A percentile compares a stretch with the other conserved stretches of the same genome.
These are phyloP conservation scores for Daucus carota DNA, from an alignment of 129 eudicot genomes.

Conservation along the genomic window DNA sequence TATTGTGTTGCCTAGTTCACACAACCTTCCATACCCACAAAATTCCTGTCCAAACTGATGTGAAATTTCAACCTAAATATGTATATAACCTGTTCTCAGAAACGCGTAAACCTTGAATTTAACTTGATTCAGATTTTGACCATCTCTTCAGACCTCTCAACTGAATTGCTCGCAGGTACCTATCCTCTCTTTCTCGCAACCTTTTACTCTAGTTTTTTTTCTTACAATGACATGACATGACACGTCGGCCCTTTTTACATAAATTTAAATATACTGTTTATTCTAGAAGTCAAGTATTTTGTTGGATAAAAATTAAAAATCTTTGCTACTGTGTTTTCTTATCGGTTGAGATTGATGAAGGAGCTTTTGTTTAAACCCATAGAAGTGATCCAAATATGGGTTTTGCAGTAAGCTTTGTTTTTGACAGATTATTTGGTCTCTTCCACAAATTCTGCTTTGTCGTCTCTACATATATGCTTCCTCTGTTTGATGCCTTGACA, in stretches of 20 bases:
- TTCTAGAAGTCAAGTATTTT: conserved; percentile 44
- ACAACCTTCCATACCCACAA: neutral
- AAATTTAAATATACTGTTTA: no score
- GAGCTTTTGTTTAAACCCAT: conserved; percentile 17
- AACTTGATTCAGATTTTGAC: neutral
- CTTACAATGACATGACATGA: no score
- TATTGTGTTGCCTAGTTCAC: neutral
- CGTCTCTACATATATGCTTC: conserved; percentile 33
- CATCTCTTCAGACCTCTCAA: neutral
- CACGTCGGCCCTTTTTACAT: no score
- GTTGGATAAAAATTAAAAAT: conserved; percentile 18
- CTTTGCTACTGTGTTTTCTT: conserved; percentile 7
- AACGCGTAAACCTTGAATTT: neutral
- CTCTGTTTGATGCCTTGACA: conserved; percentile 37
- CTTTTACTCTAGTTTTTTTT: neutral
- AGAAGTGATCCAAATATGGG: conserved; percentile 33
- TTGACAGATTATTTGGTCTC: conserved; percentile 29
- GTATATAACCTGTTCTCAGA: neutral
- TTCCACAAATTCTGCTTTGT: conserved; percentile 27
- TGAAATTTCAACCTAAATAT: neutral
- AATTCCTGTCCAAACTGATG: neutral
- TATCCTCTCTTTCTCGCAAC: conserved; percentile 7
- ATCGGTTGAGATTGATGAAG: conserved; percentile 38
- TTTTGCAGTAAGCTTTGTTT: conserved; percentile 26
- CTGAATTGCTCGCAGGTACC: conserved; percentile 32